These are phyloP conservation scores for Talaromyces sp. DNA, from an alignment of 2,329 filamentous ascomycete genomes.

Conservation along the genomic window DNA sequence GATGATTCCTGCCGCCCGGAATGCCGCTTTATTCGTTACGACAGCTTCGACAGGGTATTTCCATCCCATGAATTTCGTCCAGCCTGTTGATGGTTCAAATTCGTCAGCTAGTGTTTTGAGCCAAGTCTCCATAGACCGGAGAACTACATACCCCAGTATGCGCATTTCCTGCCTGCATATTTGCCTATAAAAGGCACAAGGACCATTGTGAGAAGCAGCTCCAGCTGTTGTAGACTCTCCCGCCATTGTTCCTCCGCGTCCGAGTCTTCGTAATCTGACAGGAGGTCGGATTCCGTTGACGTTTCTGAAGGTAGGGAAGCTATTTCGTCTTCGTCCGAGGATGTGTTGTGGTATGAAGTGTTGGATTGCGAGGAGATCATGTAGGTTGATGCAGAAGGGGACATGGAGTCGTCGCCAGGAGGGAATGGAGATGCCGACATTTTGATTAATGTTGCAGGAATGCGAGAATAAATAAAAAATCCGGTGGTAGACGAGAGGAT, in stretches of 20 bases:
- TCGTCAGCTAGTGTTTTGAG: conserved; percentile 16
- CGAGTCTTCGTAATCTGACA: conserved; percentile 53
- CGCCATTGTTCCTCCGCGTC: conserved; percentile 96
- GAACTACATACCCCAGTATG: conserved; percentile 77
- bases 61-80: conserved; percentile 94
- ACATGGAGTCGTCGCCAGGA: conserved; percentile 27
- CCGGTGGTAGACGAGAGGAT: background rate
- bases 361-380: conserved; percentile 34
- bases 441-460: background rate
- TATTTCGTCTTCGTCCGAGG: conserved; percentile 38
- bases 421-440: conserved; percentile 29
- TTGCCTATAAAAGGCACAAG: conserved; percentile 91
- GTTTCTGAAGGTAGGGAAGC: conserved; percentile 44
- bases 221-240: conserved; percentile 86
- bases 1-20: conserved; percentile 61
- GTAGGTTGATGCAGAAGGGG: conserved; percentile 38
- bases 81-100: conserved; percentile 55
- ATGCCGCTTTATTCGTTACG: conserved; percentile 58
- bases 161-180: conserved; percentile 89
- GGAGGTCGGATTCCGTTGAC: conserved; percentile 35
- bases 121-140: background rate
- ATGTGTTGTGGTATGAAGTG: conserved; percentile 24
- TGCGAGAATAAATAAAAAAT: no score
- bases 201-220: conserved; percentile 90
- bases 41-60: conserved; percentile 75